phyloP scores from a whole-genome alignment of 2,329 filamentous ascomycete genomes.

The Orbilia oligospora region DNA sequence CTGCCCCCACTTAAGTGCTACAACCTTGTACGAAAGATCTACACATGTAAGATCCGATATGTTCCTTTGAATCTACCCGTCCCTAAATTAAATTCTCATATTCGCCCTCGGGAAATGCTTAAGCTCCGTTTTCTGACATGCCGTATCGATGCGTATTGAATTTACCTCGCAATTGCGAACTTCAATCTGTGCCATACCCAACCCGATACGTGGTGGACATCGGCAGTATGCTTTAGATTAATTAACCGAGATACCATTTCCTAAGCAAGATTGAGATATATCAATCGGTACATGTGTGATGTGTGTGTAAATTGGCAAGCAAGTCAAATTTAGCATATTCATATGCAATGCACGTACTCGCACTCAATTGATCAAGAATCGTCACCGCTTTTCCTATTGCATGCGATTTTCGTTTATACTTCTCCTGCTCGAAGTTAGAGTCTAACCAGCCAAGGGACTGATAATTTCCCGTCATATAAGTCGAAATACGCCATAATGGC shows the following conservation, averaged over 20 bases:
- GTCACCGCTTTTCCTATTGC: background rate
- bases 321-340: slow-evolving; percentile 14
- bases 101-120: slow-evolving; percentile 21
- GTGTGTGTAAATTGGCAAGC: background rate
- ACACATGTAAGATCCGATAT: background rate
- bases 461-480: background rate
- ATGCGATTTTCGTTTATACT: background rate
- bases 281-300: background rate
- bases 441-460: too few species aligned
- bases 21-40: background rate
- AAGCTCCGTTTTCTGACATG: slow-evolving; percentile 13
- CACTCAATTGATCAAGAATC: background rate
- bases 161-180: slow-evolving; percentile 12
- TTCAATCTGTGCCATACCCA: background rate
- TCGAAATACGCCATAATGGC: background rate
- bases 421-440: background rate
- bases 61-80: slow-evolving; percentile 8
- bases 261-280: background rate
- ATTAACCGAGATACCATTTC: slow-evolving; percentile 14
- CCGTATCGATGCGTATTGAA: background rate
- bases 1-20: background rate
- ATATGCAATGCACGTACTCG: slow-evolving; percentile 4
- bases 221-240: background rate
- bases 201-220: slow-evolving; percentile 7
- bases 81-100: background rate